A percentile compares a stretch with the other conserved stretches of the same genome.
Conservation (phyloP, 805 yeast species). For the Suhomyces sp. region DNA sequence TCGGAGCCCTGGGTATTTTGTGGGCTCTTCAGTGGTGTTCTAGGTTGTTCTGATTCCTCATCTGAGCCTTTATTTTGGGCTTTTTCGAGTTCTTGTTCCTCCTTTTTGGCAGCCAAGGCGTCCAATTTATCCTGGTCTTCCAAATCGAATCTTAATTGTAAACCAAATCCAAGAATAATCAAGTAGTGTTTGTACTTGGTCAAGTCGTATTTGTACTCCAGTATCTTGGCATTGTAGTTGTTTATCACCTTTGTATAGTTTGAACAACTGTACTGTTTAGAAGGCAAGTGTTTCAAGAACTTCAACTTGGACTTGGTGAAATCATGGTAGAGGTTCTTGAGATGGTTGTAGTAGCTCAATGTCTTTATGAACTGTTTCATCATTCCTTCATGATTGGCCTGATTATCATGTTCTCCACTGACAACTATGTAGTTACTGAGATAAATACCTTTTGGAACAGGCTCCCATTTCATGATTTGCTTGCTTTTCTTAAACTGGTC, state of each 20-base stretch:
- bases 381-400: slow-evolving; percentile 35
- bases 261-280: slow-evolving; percentile 13
- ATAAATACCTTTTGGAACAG: slow-evolving; percentile 39
- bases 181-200: slow-evolving; percentile 45
- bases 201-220: slow-evolving; percentile 44
- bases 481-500: slow-evolving; percentile 31
- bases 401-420: slow-evolving; percentile 15
- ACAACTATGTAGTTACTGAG: slow-evolving; percentile 31
- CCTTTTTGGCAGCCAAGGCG: not conserved
- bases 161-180: slow-evolving; percentile 44
- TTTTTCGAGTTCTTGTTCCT: not conserved
- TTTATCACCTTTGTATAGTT: slow-evolving; percentile 35
- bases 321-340: slow-evolving; percentile 32
- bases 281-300: slow-evolving; percentile 30
- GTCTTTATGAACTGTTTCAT: slow-evolving; percentile 44
- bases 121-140: slow-evolving; percentile 29
- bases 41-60: not conserved
- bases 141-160: slow-evolving; percentile 43
- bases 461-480: slow-evolving; percentile 43
- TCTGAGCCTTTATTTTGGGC: not conserved
- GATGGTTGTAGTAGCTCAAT: slow-evolving; percentile 38
- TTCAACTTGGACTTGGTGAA: slow-evolving; percentile 28
- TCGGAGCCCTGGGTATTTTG: not conserved
- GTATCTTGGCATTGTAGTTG: slow-evolving; percentile 42
- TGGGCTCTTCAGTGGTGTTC: not conserved